phyloP scores from a whole-genome alignment of 176 grass and related monocot species.

The Dendrocalamus sinicus region DNA sequence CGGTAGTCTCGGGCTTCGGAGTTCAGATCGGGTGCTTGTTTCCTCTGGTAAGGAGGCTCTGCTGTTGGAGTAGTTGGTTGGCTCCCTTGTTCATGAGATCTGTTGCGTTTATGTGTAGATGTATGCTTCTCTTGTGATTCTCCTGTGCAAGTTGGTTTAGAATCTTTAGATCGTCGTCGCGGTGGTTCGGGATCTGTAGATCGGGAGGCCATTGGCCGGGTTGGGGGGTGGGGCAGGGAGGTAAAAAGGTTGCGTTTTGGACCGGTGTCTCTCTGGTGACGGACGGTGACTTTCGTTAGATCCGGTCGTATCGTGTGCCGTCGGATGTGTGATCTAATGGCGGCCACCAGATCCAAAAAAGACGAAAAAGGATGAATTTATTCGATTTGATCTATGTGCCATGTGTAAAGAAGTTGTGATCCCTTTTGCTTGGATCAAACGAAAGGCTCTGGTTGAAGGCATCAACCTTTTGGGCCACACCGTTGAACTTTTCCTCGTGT shows the following conservation, averaged over 20 bases:
- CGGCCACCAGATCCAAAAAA: not conserved
- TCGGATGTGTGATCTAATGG: not conserved
- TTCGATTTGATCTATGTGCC: not conserved
- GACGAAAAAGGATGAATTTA: not conserved
- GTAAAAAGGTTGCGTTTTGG: not conserved
- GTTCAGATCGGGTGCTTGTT: constrained; percentile 7
- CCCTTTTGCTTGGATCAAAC: not conserved
- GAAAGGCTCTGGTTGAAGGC: not conserved
- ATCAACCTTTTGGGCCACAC: not conserved
- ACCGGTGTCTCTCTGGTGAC: not conserved
- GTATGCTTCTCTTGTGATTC: not conserved
- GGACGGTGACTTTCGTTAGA: not conserved
- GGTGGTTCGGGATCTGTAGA: constrained; percentile 14
- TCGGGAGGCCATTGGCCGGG: not conserved
- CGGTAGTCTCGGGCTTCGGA: not conserved
- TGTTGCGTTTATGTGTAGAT: not conserved
- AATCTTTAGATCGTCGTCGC: not conserved
- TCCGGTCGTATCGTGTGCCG: not conserved
- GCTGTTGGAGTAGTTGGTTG: no score
- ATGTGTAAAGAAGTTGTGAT: not conserved
- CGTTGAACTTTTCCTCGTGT: not conserved
- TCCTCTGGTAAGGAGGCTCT: constrained; percentile 21
- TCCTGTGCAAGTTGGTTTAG: not conserved
- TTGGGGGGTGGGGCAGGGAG: not conserved
- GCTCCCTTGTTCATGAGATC: constrained; percentile 29